Percentiles rank a stretch among this genome's conserved stretches.
These are phyloP conservation scores for Protomyces inundatus DNA, from an alignment of 1,139 yeast species.

Conservation along the genomic window DNA sequence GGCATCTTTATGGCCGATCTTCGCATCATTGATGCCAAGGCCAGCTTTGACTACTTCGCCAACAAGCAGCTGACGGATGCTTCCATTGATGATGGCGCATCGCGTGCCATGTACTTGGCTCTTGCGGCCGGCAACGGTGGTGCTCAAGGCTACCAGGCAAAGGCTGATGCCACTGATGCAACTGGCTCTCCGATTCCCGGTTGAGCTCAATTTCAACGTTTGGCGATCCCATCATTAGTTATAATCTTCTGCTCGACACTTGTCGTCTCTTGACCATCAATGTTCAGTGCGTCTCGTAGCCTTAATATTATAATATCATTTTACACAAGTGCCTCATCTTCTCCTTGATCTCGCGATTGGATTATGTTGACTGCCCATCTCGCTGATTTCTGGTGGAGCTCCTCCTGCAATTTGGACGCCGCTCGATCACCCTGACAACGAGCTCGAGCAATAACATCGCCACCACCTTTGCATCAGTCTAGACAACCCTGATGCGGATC, in stretches of 20 bases:
- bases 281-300: no score
- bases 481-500: constrained; percentile 38
- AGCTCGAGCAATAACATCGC: not conserved
- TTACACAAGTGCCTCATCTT: no score
- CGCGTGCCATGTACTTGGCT: constrained; percentile 83
- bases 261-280: no score
- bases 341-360: no score
- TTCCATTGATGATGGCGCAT: constrained; percentile 81
- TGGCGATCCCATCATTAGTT: no score
- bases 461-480: not conserved
- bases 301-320: no score
- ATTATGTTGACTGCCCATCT: not conserved
- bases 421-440: not conserved
- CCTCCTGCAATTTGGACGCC: not conserved
- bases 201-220: no score
- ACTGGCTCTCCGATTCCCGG: no score
- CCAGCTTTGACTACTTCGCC: constrained; percentile 66
- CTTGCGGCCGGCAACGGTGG: constrained; percentile 54
- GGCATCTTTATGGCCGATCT: constrained; percentile 4
- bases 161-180: no score
- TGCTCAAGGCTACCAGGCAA: not conserved
- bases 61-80: constrained; percentile 45
- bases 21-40: constrained; percentile 42
- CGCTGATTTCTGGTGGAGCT: not conserved
- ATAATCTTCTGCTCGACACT: no score